These are phyloP conservation scores for Colletotrichum noveboracense DNA, from an alignment of 2,329 filamentous ascomycete species.

Conservation along the genomic window DNA sequence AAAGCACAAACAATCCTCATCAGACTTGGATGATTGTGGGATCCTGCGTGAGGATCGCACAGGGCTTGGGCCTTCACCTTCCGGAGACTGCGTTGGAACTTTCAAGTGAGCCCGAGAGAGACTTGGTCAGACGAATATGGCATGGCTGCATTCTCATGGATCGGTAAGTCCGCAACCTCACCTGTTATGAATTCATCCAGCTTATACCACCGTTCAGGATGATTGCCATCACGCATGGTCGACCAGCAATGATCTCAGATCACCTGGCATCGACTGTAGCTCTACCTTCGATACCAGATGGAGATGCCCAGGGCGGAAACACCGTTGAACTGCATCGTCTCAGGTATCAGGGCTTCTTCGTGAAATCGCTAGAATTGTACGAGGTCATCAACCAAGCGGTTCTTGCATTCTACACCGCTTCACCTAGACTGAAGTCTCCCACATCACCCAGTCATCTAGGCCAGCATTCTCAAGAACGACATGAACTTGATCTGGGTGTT, in stretches of 20 bases:
- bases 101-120: conserved; percentile 24
- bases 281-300: conserved; percentile 25
- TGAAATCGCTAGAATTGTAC: conserved; percentile 39
- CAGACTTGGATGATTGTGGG: conserved; percentile 56
- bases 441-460: not conserved
- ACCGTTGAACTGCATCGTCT: not conserved
- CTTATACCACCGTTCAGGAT: conserved; percentile 28
- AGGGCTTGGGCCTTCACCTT: conserved; percentile 50
- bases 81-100: conserved; percentile 36
- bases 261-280: conserved; percentile 31
- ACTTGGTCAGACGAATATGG: conserved; percentile 36
- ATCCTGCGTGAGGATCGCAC: conserved; percentile 49
- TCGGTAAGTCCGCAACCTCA: conserved; percentile 27
- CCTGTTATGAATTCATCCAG: not conserved
- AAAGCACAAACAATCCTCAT: conserved; percentile 51
- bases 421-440: not conserved
- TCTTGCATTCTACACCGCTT: conserved; percentile 29
- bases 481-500: conserved; percentile 29
- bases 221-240: conserved; percentile 39
- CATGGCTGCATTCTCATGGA: conserved; percentile 44
- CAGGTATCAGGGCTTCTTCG: conserved; percentile 32
- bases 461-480: not conserved
- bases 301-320: not conserved
- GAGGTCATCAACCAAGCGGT: conserved; percentile 40
- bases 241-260: conserved; percentile 38